Percentiles rank a stretch among this genome's conserved stretches.
Conservation (phyloP, 768 basidiomycete genomes). For the Mycena epipterygia region DNA sequence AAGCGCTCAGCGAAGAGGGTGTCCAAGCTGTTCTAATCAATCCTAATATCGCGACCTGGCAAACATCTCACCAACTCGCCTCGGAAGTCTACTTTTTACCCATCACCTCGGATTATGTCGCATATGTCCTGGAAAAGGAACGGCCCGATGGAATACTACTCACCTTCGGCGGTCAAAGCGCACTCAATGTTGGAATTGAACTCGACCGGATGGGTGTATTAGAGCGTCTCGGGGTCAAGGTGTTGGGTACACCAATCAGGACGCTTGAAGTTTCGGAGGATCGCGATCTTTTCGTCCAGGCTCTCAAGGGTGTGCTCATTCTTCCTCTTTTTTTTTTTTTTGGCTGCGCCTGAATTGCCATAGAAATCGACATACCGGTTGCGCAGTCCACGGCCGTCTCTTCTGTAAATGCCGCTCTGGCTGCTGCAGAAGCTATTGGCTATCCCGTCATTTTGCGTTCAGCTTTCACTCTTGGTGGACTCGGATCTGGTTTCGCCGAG, state of each 20-base stretch:
- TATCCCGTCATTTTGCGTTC: slow-evolving; percentile 98
- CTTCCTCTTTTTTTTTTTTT: neutral
- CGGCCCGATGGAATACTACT: slow-evolving; percentile 96
- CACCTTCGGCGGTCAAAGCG: slow-evolving; percentile 98
- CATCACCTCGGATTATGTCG: slow-evolving; percentile 96
- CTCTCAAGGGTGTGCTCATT: slow-evolving; percentile 82
- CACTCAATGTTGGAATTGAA: slow-evolving; percentile 96
- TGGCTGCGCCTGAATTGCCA: slow-evolving; percentile 13
- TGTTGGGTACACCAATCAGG: slow-evolving; percentile 94
- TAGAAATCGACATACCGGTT: slow-evolving; percentile 97
- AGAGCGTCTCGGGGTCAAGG: slow-evolving; percentile 92
- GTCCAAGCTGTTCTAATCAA: slow-evolving; percentile 96
- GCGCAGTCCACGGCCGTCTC: slow-evolving; percentile 97
- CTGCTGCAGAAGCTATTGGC: slow-evolving; percentile 91
- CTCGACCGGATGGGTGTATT: slow-evolving; percentile 97
- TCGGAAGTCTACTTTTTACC: slow-evolving; percentile 98
- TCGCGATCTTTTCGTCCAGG: slow-evolving; percentile 95
- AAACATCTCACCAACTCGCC: slow-evolving; percentile 97
- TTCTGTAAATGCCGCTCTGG: slow-evolving; percentile 92
- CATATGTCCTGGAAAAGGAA: slow-evolving; percentile 98
- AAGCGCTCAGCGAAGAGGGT: slow-evolving; percentile 96
- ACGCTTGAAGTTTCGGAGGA: slow-evolving; percentile 98
- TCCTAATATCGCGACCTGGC: slow-evolving; percentile 99
- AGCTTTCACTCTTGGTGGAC: slow-evolving; percentile 97
- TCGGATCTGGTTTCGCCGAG: slow-evolving; percentile 98